A percentile compares a stretch with the other conserved stretches of the same genome.
Conservation (phyloP, 2,329 filamentous ascomycete genomes). For the Pseudofabraea citricarpa region DNA sequence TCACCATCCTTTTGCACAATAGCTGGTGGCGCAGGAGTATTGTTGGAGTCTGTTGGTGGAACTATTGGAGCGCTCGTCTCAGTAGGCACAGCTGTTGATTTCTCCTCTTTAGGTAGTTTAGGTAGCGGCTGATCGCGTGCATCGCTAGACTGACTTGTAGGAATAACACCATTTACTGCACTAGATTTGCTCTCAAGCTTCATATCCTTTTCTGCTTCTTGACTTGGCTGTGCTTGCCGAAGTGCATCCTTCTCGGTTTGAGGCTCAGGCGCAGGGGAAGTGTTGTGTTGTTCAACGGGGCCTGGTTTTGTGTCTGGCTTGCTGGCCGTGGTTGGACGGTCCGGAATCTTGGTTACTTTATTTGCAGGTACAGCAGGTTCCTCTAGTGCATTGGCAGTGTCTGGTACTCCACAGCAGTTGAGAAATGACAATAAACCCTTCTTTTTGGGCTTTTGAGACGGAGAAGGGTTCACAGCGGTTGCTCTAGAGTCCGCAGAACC, state of each 20-base stretch:
- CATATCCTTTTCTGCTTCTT: conserved; percentile 7
- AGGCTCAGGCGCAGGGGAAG: conserved; percentile 5
- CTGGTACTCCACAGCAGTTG: conserved; percentile 41
- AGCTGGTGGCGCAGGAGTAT: background rate
- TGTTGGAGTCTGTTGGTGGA: conserved; percentile 7
- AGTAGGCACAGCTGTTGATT: conserved; percentile 8
- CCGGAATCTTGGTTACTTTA: conserved; percentile 35
- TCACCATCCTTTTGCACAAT: conserved; percentile 18
- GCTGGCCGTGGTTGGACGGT: conserved; percentile 25
- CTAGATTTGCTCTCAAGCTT: conserved; percentile 8
- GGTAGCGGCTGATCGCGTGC: conserved; percentile 25
- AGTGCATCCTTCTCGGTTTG: conserved; percentile 24
- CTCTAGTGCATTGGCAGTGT: conserved; percentile 33
- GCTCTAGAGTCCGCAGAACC: conserved; percentile 30
- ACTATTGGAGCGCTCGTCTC: conserved; percentile 17
- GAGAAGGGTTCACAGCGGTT: conserved; percentile 22
- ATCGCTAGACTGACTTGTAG: conserved; percentile 7
- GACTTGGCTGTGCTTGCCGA: conserved; percentile 14
- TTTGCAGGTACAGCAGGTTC: conserved; percentile 39
- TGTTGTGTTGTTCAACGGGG: conserved; percentile 13
- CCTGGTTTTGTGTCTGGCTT: conserved; percentile 20
- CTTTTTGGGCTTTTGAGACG: conserved; percentile 33
- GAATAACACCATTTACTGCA: conserved; percentile 18
- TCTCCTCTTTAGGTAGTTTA: conserved; percentile 22
- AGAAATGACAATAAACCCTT: conserved; percentile 40